Evolutionary conservation across 2,329 filamentous ascomycete species (phyloP), one percentile per base, ranked within the genome.

Genomic region (Fusarium falciforme): DNA sequence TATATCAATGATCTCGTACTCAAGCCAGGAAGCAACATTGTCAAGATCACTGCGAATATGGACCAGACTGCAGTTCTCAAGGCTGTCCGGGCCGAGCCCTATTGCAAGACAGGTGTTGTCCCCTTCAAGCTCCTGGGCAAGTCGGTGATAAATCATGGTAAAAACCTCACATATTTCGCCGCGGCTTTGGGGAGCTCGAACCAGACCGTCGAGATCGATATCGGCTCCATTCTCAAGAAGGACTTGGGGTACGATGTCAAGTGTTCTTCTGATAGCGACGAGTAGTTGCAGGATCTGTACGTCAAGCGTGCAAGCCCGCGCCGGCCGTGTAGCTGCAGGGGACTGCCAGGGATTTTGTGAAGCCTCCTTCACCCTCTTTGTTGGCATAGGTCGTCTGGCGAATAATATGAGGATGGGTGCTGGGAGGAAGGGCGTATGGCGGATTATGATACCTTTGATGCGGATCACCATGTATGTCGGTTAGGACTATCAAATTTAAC

Each of bases 1-100:
- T 87, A 85, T 70, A 86, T 93, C 70, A 83, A 89, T 72, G 85
- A 92, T 82, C 83, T 93, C 52, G 71, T 86, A 20, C 86, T 93
- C 55, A 79, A 76, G 36, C 91, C 91, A 4, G 92, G 92, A 66
- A 79, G 83, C 76, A 92, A 93, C 82, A 82, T 81, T 17, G 86
- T 88, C 75, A 78, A 84, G 54, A 87, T 93, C 80, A 86, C 85
- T 66, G 88, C 89, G 73, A 86, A 79, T 68, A 86, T 91, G 75
- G 78, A 88, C 62, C 86, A 91, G 76, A 71, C 79, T 7, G 74
- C 83, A 6, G 82, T 92, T 58, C 77, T 92, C 31, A 40, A 55
- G 14, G 62, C 74, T 35, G 74, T 80, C 3, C 82, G 84, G 16
- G 81, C 80, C 66, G 74, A 82, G 69, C 85, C 85, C 5, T 88